Evolutionary conservation across 2,329 filamentous ascomycete species (phyloP).

Genomic region (Fusarium duplospermum): DNA sequence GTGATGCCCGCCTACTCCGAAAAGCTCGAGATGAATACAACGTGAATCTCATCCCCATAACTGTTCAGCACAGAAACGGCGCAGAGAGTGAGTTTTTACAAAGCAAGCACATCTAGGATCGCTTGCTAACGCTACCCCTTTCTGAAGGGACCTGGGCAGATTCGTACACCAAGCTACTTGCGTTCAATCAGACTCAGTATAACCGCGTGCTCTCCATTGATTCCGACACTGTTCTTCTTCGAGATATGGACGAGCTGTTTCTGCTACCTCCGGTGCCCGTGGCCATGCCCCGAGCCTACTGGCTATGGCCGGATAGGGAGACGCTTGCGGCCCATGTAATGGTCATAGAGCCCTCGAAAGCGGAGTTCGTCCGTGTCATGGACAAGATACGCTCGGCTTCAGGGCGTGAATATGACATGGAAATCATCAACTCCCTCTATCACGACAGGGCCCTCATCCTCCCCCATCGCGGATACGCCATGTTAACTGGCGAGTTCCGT

Average conservation of each 20-base stretch:
- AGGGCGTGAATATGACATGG: slow-evolving; percentile 68
- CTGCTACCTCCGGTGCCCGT: slow-evolving; percentile 69
- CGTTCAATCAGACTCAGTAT: slow-evolving; percentile 75
- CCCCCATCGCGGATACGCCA: slow-evolving; percentile 71
- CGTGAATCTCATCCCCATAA: background rate
- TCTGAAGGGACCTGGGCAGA: slow-evolving; percentile 72
- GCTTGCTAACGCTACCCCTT: no score
- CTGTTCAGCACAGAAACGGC: background rate
- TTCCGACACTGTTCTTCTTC: slow-evolving; percentile 71
- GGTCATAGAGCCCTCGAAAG: slow-evolving; percentile 66
- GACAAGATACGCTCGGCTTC: slow-evolving; percentile 42
- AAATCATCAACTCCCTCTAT: slow-evolving; percentile 73
- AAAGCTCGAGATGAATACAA: background rate
- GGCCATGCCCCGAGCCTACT: slow-evolving; percentile 79
- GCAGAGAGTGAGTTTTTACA: no score
- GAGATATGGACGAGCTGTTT: slow-evolving; percentile 78
- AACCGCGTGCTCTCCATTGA: slow-evolving; percentile 61
- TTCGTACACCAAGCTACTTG: slow-evolving; percentile 75
- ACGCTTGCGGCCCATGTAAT: slow-evolving; percentile 69
- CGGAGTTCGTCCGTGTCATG: slow-evolving; percentile 58
- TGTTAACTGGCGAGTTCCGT: slow-evolving; percentile 73
- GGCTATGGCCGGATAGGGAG: slow-evolving; percentile 66
- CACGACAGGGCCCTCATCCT: slow-evolving; percentile 68
- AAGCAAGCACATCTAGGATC: no score
- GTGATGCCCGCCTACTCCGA: background rate